Conservation (phyloP, 139 green algal species). For the Coelastrella sp. region DNA sequence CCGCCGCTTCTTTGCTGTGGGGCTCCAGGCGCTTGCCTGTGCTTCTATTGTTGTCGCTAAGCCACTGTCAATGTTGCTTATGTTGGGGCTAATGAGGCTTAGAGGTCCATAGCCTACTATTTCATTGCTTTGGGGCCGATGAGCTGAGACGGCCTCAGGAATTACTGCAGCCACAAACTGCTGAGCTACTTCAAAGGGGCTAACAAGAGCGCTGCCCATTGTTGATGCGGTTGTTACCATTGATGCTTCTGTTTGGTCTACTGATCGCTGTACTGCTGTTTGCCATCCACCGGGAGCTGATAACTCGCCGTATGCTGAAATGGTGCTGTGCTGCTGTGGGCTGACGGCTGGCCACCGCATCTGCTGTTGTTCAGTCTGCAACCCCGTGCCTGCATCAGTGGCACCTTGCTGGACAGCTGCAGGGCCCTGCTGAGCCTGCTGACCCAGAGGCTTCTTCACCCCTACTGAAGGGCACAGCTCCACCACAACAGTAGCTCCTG, state of each 20-base stretch:
- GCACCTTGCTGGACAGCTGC: neutral
- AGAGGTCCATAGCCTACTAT: neutral
- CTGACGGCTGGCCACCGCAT: neutral
- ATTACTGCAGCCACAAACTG: neutral
- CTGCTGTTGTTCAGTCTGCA: neutral
- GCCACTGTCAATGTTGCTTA: neutral
- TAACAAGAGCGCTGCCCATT: neutral
- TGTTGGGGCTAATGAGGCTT: neutral
- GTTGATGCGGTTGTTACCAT: neutral
- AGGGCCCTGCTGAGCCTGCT: neutral
- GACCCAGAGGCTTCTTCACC: neutral
- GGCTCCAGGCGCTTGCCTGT: too few species aligned
- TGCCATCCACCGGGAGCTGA: neutral
- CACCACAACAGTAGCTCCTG: neutral
- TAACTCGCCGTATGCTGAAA: neutral
- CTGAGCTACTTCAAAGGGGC: neutral
- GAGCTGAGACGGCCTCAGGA: neutral
- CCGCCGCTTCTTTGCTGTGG: neutral
- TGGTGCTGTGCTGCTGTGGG: neutral
- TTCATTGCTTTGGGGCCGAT: neutral
- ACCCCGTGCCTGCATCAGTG: neutral
- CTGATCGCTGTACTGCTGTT: neutral
- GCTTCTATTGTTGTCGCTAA: neutral
- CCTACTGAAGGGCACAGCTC: neutral
- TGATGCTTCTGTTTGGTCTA: neutral